These are phyloP conservation scores for Chlorella sp. DNA, from an alignment of 139 green algal species.

Conservation along the genomic window DNA sequence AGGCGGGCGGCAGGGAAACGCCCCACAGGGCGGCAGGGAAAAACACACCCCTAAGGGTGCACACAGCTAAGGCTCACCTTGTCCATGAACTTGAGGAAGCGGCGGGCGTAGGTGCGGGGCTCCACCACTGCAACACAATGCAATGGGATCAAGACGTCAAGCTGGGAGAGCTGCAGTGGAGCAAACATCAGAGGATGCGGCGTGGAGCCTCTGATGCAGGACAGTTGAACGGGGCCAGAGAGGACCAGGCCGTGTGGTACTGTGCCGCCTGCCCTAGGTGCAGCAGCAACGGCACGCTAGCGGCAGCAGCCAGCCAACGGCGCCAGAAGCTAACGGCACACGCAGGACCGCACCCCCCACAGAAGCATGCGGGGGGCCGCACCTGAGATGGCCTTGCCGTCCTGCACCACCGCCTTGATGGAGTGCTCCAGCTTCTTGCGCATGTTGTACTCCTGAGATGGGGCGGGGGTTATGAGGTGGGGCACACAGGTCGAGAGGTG, in stretches of 20 bases:
- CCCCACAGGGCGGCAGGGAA: too few relatives aligned
- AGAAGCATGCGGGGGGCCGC: too few relatives aligned
- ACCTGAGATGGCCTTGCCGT: conserved; percentile 76
- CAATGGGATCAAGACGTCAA: too few relatives aligned
- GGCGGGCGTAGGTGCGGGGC: conserved; percentile 75
- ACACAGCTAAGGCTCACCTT: conserved; percentile 17
- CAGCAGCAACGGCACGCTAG: neutral
- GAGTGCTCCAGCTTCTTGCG: conserved; percentile 88
- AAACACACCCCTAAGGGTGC: too few relatives aligned
- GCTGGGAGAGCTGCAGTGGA: too few relatives aligned
- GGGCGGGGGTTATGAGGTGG: neutral
- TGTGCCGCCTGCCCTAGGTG: neutral
- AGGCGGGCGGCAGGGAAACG: too few relatives aligned
- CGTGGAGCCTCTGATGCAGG: neutral
- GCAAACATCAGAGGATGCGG: neutral
- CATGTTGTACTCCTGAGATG: conserved; percentile 84
- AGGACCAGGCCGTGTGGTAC: neutral
- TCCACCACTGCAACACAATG: conserved; percentile 66
- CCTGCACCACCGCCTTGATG: conserved; percentile 81
- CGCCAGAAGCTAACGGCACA: neutral
- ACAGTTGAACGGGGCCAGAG: neutral
- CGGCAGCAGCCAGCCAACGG: neutral
- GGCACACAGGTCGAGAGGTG: neutral
- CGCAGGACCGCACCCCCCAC: too few relatives aligned
- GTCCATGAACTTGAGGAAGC: conserved; percentile 80